phyloP scores from a whole-genome alignment of 2,329 filamentous ascomycete genomes.

The Lasiodiplodia gonubiensis region DNA sequence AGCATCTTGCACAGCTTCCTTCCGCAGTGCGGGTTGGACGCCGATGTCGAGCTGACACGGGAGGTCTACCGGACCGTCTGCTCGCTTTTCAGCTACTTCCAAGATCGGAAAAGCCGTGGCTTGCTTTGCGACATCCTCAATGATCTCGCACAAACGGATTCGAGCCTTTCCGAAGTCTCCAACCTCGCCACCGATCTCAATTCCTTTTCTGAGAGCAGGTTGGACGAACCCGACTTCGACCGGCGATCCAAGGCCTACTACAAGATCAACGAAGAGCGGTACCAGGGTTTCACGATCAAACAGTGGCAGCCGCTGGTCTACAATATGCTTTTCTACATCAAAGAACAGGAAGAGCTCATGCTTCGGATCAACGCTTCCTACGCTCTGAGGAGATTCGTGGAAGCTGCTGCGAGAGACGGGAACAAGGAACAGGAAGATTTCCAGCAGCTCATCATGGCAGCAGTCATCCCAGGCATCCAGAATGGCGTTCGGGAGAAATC shows the following conservation, averaged over 20 bases:
- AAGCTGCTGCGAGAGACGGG: slow-evolving; percentile 59
- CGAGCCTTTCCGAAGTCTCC: slow-evolving; percentile 67
- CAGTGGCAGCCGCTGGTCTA: slow-evolving; percentile 90
- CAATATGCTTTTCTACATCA: slow-evolving; percentile 88
- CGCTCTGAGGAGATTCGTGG: slow-evolving; percentile 77
- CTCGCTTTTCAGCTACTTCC: slow-evolving; percentile 88
- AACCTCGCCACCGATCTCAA: slow-evolving; percentile 80
- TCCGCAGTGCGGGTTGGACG: slow-evolving; percentile 64
- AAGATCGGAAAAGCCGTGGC: slow-evolving; percentile 76
- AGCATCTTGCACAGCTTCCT: slow-evolving; percentile 82
- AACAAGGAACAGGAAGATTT: slow-evolving; percentile 57
- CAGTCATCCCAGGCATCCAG: slow-evolving; percentile 78
- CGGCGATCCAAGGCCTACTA: slow-evolving; percentile 78
- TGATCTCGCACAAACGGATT: slow-evolving; percentile 70
- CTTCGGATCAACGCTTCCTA: slow-evolving; percentile 84
- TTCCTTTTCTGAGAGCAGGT: slow-evolving; percentile 70
- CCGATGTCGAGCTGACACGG: slow-evolving; percentile 63
- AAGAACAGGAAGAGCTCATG: slow-evolving; percentile 84
- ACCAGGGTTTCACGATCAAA: slow-evolving; percentile 64
- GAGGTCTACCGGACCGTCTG: slow-evolving; percentile 76
- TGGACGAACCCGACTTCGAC: slow-evolving; percentile 90
- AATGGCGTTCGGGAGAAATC: slow-evolving; percentile 77
- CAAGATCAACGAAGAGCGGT: slow-evolving; percentile 68
- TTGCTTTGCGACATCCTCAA: slow-evolving; percentile 74
- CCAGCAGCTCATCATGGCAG: slow-evolving; percentile 63